phyloP scores from a whole-genome alignment of 305 asterid genomes.

The Rubia peregrina region DNA sequence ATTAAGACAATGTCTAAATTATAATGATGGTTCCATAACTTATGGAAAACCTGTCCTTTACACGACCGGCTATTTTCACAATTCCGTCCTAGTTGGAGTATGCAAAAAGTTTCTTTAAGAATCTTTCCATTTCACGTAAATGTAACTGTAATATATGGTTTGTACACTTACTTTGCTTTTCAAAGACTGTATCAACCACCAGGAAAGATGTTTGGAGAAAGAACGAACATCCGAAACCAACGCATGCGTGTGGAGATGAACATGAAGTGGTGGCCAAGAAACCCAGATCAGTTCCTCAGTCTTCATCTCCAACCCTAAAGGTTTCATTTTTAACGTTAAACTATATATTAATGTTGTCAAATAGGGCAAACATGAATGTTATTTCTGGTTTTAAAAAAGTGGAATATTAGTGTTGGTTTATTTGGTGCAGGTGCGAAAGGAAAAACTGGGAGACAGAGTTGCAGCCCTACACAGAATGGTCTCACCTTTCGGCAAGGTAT shows the following conservation, averaged over 20 bases:
- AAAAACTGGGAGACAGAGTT: conserved; percentile 69
- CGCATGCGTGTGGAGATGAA: background rate
- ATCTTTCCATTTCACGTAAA: too few relatives aligned
- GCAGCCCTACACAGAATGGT: conserved; percentile 75
- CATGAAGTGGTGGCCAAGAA: conserved; percentile 21
- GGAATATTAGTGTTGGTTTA: background rate
- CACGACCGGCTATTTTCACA: too few relatives aligned
- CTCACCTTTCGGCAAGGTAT: conserved; percentile 85
- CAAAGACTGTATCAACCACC: conserved; percentile 12
- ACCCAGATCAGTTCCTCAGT: conserved; percentile 17
- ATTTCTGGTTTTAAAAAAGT: background rate
- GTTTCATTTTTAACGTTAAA: conserved; percentile 13
- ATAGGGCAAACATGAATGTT: background rate
- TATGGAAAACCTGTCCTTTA: too few relatives aligned
- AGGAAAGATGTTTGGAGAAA: conserved; percentile 21
- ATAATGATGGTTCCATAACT: background rate
- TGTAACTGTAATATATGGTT: background rate
- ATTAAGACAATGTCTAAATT: background rate
- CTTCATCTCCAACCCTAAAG: conserved; percentile 24
- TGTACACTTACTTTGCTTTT: conserved; percentile 10
- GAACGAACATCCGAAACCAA: conserved; percentile 8
- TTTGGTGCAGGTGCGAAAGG: conserved; percentile 51
- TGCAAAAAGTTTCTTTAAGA: too few relatives aligned
- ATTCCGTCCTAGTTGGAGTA: too few relatives aligned
- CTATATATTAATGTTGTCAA: background rate